Conservation (phyloP, 192 early-diverging fungal genomes). For the Coemansia sp. region DNA sequence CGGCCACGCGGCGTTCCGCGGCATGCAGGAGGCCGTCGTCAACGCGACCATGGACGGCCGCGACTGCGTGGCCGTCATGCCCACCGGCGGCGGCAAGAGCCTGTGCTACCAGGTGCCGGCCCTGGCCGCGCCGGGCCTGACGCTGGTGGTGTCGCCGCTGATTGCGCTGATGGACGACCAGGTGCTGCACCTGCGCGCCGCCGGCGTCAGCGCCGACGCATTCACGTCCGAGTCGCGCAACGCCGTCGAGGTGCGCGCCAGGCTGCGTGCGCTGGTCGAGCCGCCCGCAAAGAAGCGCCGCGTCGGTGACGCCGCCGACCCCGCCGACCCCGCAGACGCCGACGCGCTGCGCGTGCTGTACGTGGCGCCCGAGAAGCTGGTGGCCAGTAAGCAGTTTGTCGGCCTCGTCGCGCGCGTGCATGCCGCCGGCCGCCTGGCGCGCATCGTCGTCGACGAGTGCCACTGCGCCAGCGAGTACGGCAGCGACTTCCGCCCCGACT, state of each 20-base stretch:
- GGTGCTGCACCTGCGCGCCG: conserved; percentile 43
- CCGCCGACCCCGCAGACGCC: background rate
- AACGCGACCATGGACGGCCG: conserved; percentile 56
- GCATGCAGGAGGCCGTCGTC: conserved; percentile 50
- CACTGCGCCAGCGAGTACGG: conserved; percentile 56
- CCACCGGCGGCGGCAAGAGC: conserved; percentile 55
- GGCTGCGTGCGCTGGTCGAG: conserved; percentile 18
- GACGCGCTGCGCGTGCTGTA: conserved; percentile 44
- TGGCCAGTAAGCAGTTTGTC: conserved; percentile 44
- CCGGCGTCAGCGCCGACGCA: conserved; percentile 35
- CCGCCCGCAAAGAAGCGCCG: conserved; percentile 10
- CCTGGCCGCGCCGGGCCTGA: conserved; percentile 37
- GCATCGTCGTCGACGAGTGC: conserved; percentile 56
- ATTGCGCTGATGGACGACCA: conserved; percentile 58
- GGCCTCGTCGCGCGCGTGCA: conserved; percentile 46
- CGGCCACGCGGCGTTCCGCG: conserved; percentile 46
- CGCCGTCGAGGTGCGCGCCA: conserved; percentile 28
- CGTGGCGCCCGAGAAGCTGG: conserved; percentile 56
- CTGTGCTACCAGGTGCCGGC: conserved; percentile 57
- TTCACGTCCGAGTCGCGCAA: conserved; percentile 48
- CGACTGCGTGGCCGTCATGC: conserved; percentile 54
- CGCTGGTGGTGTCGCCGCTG: conserved; percentile 55
- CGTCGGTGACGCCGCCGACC: background rate
- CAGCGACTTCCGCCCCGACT: conserved; percentile 59
- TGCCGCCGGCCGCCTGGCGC: conserved; percentile 33